These are phyloP conservation scores for Verbena officinalis DNA, from an alignment of 257 asterid species.

Conservation along the genomic window DNA sequence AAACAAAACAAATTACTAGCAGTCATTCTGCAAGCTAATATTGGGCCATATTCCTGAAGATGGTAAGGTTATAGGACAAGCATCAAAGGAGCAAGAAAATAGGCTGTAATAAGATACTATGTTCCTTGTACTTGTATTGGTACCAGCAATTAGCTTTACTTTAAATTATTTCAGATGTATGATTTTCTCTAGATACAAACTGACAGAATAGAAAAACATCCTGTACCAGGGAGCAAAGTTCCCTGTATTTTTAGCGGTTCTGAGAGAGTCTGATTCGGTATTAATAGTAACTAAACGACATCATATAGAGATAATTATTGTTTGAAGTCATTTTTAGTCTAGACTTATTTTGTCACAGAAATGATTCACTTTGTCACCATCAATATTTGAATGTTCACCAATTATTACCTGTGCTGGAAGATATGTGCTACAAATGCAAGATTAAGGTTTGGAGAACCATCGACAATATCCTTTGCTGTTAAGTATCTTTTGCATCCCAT, in stretches of 20 bases:
- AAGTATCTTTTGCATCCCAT: slow-evolving; percentile 98
- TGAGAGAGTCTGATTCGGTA: neutral
- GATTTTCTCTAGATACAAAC: neutral
- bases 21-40: neutral
- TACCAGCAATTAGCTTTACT: neutral
- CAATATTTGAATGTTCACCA: neutral
- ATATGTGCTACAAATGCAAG: slow-evolving; percentile 98
- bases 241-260: neutral
- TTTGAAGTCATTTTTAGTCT: slow-evolving; percentile 1
- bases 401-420: slow-evolving; percentile 88
- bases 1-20: neutral
- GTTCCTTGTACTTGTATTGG: neutral
- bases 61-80: neutral
- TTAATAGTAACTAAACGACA: neutral
- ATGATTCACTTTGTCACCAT: neutral
- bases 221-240: neutral
- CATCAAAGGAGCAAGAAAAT: neutral
- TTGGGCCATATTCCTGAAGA: neutral
- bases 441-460: slow-evolving; percentile 95
- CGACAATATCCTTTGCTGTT: slow-evolving; percentile 95
- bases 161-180: slow-evolving; percentile 5
- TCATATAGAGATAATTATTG: slow-evolving; percentile 11
- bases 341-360: slow-evolving; percentile 2
- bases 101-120: neutral
- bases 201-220: too few relatives aligned